phyloP scores from a whole-genome alignment of 1,284 basidiomycete genomes.

The Porodaedalea pini region DNA sequence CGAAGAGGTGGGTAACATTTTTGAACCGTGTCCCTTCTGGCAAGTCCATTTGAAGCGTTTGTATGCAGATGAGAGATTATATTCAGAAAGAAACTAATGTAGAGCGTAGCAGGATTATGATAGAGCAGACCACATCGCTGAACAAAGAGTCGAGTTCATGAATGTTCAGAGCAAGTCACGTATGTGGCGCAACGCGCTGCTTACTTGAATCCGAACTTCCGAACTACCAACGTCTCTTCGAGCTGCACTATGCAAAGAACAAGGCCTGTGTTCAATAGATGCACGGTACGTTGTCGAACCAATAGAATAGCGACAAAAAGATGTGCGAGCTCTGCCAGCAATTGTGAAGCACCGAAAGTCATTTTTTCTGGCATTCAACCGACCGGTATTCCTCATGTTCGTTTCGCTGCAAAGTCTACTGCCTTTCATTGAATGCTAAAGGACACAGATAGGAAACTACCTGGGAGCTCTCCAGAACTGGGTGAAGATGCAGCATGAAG shows the following conservation, averaged over 20 bases:
- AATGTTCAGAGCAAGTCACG: background rate
- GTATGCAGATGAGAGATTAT: background rate
- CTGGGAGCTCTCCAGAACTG: conserved; percentile 88
- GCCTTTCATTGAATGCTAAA: conserved; percentile 4
- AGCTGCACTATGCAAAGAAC: background rate
- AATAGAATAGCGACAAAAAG: background rate
- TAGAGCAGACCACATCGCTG: background rate
- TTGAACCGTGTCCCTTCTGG: conserved; percentile 8
- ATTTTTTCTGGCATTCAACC: conserved; percentile 84
- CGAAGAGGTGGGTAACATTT: conserved; percentile 16
- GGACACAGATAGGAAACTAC: conserved; percentile 82
- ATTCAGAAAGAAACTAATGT: background rate
- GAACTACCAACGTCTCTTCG: background rate
- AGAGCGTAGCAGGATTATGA: background rate
- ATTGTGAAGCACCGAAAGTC: conserved; percentile 32
- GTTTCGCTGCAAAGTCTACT: conserved; percentile 23
- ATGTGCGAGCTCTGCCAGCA: background rate
- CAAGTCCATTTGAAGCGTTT: conserved; percentile 1
- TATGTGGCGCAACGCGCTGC: background rate
- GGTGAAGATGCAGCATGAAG: conserved; percentile 73
- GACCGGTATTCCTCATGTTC: conserved; percentile 82
- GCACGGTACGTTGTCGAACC: background rate
- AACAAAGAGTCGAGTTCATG: background rate
- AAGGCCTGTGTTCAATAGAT: background rate
- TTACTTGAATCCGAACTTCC: background rate